phyloP scores from a whole-genome alignment of 2,329 filamentous ascomycete species.

The Endoconidiophora laricicola region DNA sequence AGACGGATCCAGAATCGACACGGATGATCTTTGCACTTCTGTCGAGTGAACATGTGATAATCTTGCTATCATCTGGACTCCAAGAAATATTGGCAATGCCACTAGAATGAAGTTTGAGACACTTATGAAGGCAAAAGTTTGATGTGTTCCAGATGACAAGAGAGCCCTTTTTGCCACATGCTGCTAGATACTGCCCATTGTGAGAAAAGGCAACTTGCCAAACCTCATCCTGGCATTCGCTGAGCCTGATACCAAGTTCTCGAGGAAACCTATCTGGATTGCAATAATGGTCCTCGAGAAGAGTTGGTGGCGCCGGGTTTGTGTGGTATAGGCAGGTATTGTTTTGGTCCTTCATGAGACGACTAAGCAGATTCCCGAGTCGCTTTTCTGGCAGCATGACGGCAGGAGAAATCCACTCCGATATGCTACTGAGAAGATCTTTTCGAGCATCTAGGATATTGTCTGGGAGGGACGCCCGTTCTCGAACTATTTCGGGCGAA shows the following conservation, averaged over 20 bases:
- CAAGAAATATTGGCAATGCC: conserved; percentile 71
- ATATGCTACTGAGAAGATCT: conserved; percentile 28
- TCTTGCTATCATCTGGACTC: conserved; percentile 77
- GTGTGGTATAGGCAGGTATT: conserved; percentile 80
- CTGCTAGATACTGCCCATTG: conserved; percentile 67
- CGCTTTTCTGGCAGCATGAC: conserved; percentile 94
- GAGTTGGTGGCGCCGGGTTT: conserved; percentile 55
- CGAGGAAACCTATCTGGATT: conserved; percentile 66
- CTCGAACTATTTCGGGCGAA: conserved; percentile 23
- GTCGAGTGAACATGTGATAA: conserved; percentile 72
- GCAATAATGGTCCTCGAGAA: conserved; percentile 81
- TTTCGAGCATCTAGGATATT: conserved; percentile 68
- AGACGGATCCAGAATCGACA: conserved; percentile 45
- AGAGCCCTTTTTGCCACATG: conserved; percentile 56
- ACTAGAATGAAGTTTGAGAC: conserved; percentile 46
- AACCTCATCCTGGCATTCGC: conserved; percentile 43
- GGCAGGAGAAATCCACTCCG: conserved; percentile 81
- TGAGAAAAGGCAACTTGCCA: conserved; percentile 89
- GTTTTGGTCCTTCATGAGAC: conserved; percentile 74
- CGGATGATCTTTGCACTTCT: conserved; percentile 62
- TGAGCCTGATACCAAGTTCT: conserved; percentile 34
- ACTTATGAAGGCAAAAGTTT: conserved; percentile 44
- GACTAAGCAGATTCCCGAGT: conserved; percentile 61
- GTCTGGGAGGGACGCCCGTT: conserved; percentile 53
- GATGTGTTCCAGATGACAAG: conserved; percentile 71